Percentiles rank a stretch among this genome's conserved stretches.
These are phyloP conservation scores for Syncephalastrum racemosum DNA, from an alignment of 371 early-diverging fungal species.

Conservation along the genomic window DNA sequence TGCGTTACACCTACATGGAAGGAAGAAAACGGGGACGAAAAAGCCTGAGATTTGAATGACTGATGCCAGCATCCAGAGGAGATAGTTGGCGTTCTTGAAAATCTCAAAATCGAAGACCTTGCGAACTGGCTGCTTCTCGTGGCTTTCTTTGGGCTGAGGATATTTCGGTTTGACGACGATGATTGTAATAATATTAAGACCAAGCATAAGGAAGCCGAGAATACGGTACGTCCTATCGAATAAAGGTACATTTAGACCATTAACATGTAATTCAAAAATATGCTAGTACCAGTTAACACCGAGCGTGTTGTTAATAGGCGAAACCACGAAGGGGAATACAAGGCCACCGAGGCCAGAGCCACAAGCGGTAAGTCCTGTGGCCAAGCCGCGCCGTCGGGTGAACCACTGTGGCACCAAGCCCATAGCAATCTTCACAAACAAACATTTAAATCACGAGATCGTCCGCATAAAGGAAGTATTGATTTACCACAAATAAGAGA, in stretches of 20 bases:
- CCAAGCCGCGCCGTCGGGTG: slow-evolving; percentile 56
- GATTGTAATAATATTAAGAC: slow-evolving; percentile 20
- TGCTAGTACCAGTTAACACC: slow-evolving; percentile 48
- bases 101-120: slow-evolving; percentile 33
- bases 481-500: slow-evolving; percentile 29
- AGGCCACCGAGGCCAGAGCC: slow-evolving; percentile 76
- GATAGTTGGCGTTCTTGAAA: slow-evolving; percentile 31
- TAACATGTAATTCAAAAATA: no score
- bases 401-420: slow-evolving; percentile 72
- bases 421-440: slow-evolving; percentile 20
- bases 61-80: slow-evolving; percentile 29
- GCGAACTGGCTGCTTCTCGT: slow-evolving; percentile 2
- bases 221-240: slow-evolving; percentile 27
- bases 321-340: slow-evolving; percentile 58
- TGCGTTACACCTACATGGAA: slow-evolving; percentile 28
- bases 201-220: slow-evolving; percentile 43
- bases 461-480: background rate
- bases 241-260: background rate
- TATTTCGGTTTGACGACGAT: slow-evolving; percentile 31
- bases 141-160: slow-evolving; percentile 13
- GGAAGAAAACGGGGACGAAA: slow-evolving; percentile 51
- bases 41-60: slow-evolving; percentile 44
- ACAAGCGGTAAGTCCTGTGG: slow-evolving; percentile 67
- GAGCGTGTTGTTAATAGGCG: slow-evolving; percentile 43
- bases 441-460: background rate